These are phyloP conservation scores for Sechiopsis laciniata DNA, from an alignment of 306 rosid genomes.

Conservation along the genomic window DNA sequence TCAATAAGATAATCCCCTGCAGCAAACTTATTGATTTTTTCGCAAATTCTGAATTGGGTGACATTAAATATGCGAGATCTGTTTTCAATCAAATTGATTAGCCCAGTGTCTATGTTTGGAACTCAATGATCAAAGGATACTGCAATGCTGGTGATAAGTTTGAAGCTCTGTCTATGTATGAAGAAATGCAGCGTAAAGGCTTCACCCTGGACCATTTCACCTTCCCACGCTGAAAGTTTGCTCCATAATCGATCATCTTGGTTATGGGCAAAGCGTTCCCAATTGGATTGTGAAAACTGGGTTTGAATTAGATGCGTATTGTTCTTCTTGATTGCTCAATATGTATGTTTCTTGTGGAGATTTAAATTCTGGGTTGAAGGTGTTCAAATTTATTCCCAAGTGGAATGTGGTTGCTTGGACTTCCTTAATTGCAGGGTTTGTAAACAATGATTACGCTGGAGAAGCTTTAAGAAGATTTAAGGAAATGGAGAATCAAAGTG, in stretches of 20 bases:
- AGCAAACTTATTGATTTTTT: slow-evolving; percentile 43
- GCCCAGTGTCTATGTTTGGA: slow-evolving; percentile 64
- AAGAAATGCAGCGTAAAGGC: slow-evolving; percentile 49
- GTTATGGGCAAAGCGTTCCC: slow-evolving; percentile 53
- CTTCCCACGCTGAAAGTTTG: slow-evolving; percentile 69
- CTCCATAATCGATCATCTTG: slow-evolving; percentile 26
- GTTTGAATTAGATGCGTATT: slow-evolving; percentile 44
- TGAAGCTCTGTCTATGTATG: slow-evolving; percentile 41
- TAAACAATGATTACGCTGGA: slow-evolving; percentile 26
- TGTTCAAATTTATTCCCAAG: slow-evolving; percentile 59
- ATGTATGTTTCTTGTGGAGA: slow-evolving; percentile 48
- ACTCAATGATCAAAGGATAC: slow-evolving; percentile 63
- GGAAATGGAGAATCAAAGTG: too few species aligned
- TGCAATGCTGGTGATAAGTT: slow-evolving; percentile 39
- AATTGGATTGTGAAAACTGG: slow-evolving; percentile 50
- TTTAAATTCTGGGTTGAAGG: slow-evolving; percentile 35
- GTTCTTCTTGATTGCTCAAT: slow-evolving; percentile 50
- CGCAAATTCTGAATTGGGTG: slow-evolving; percentile 42
- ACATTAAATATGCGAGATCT: slow-evolving; percentile 44
- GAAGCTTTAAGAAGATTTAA: slow-evolving; percentile 46
- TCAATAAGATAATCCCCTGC: too few species aligned
- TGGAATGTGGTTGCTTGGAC: slow-evolving; percentile 81
- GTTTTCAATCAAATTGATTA: slow-evolving; percentile 41
- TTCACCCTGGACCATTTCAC: slow-evolving; percentile 61
- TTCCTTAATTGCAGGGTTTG: slow-evolving; percentile 58